Evolutionary conservation across 2,329 filamentous ascomycete genomes (phyloP).

Genomic region (Endoconidiophora laricicola): DNA sequence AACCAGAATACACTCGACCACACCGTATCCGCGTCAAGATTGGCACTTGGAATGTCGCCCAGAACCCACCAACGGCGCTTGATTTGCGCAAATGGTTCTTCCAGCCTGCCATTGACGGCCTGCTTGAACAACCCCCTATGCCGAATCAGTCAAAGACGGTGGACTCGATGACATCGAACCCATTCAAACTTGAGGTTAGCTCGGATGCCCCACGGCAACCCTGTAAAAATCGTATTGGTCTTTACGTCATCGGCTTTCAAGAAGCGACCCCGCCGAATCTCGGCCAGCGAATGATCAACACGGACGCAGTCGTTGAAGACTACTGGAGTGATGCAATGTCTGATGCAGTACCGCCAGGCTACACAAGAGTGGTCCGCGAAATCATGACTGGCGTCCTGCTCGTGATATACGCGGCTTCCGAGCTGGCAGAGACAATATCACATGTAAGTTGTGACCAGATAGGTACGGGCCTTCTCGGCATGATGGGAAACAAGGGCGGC

Average conservation of each 20-base stretch:
- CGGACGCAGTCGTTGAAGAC: slow-evolving; percentile 51
- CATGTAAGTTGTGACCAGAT: slow-evolving; percentile 70
- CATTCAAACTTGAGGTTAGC: slow-evolving; percentile 9
- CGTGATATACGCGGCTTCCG: slow-evolving; percentile 69
- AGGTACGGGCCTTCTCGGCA: slow-evolving; percentile 79
- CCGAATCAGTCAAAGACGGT: slow-evolving; percentile 5
- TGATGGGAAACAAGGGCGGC: slow-evolving; percentile 92
- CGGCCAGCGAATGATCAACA: slow-evolving; percentile 59
- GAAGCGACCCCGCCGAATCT: slow-evolving; percentile 80
- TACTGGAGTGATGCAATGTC: slow-evolving; percentile 70
- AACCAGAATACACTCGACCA: slow-evolving; percentile 61
- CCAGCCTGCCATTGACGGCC: slow-evolving; percentile 21
- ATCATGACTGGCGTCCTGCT: slow-evolving; percentile 77
- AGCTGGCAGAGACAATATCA: slow-evolving; percentile 55
- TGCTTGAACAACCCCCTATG: slow-evolving; percentile 9
- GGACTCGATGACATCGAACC: slow-evolving; percentile 3
- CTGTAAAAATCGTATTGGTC: slow-evolving; percentile 35
- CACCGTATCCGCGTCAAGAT: slow-evolving; percentile 71
- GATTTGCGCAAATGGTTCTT: slow-evolving; percentile 85
- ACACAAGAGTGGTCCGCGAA: slow-evolving; percentile 59
- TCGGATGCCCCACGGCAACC: slow-evolving; percentile 4
- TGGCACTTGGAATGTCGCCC: slow-evolving; percentile 89
- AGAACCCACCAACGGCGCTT: slow-evolving; percentile 67
- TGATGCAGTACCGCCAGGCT: slow-evolving; percentile 58
- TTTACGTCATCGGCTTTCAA: slow-evolving; percentile 83